A percentile compares a stretch with the other conserved stretches of the same genome.
These are phyloP conservation scores for Aureobasidium sp. DNA, from an alignment of 2,329 filamentous ascomycete species.

Conservation along the genomic window DNA sequence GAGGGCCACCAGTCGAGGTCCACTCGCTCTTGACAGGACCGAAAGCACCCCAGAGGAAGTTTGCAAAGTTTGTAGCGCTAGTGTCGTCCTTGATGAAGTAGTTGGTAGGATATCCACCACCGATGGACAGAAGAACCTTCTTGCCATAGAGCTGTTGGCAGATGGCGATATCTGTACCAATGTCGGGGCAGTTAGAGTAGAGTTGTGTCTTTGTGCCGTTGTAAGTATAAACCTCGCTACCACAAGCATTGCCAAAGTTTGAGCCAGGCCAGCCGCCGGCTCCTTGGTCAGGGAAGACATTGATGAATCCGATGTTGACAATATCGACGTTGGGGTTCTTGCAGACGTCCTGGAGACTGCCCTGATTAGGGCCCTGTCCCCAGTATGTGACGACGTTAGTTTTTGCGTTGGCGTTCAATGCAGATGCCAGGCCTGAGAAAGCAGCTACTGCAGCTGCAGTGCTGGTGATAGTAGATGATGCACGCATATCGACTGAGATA, in stretches of 20 bases:
- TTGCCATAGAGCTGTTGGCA: constrained; percentile 59
- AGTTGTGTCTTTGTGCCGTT: constrained; percentile 34
- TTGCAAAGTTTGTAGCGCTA: constrained; percentile 48
- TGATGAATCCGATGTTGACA: constrained; percentile 49
- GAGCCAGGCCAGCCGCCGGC: constrained; percentile 41
- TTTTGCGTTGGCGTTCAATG: constrained; percentile 35
- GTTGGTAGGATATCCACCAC: constrained; percentile 57
- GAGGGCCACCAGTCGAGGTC: constrained; percentile 34
- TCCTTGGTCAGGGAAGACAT: constrained; percentile 42
- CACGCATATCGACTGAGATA: constrained; percentile 32
- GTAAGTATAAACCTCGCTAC: constrained; percentile 31
- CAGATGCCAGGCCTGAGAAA: constrained; percentile 29
- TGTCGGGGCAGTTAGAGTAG: constrained; percentile 49
- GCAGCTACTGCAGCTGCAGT: constrained; percentile 28
- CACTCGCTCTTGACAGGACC: constrained; percentile 17
- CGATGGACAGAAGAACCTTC: constrained; percentile 64
- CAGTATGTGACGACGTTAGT: constrained; percentile 45
- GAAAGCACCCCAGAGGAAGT: constrained; percentile 54
- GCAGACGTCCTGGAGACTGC: constrained; percentile 44
- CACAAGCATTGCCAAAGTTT: constrained; percentile 51
- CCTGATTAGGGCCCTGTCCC: constrained; percentile 46
- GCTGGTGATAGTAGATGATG: constrained; percentile 22
- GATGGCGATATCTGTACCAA: constrained; percentile 47
- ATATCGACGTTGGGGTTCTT: constrained; percentile 45
- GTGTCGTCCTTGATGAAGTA: constrained; percentile 37